Base-by-base conservation (phyloP, 176 grass and related monocot species). In the Triticum timopheevii region DNA sequence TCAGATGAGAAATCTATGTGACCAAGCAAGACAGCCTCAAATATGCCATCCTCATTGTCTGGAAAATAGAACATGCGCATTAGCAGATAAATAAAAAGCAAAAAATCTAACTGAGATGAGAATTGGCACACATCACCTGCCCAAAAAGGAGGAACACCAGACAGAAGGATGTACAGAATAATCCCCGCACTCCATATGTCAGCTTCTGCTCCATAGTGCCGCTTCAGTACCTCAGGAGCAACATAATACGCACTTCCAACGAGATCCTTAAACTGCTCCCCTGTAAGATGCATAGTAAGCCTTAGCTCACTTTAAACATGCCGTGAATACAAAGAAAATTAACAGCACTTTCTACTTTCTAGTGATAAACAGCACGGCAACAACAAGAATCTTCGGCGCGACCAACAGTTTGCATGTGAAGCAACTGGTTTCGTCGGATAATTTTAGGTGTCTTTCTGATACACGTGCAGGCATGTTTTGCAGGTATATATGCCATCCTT, bases 221-320 rank as follows among this genome's bases (percentile, higher is more conserved):
- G 82, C 79, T 90, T 92, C 54, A 99, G 80, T 19, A 99, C 97
- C 83, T 99, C 97, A 70, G 97, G 97, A 61, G 97, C 97, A 86
- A 99, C 97, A 91, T 99, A 99, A 83, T 99, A 99, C 1, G 94
- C 97, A 81, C 97, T 99, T 84, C 97, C 97, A 33, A 99, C 97
- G 65, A 99, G 88, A 91, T 99, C 97, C 88, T 96, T 96, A 85
- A 93, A 99, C 4, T 86, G 87, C 40, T 94, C 92, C 72, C 92
- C 94, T 99, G 83, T 76, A 94, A 69, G 59, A 81, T 80, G 19
- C 36, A 27, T 38, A 8, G 30, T 36, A 45, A 44, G 22, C 45
- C 23, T 39, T 71, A 58, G 82, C 34, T 86, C 65, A 73, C 15
- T 85, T 68, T 62, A 8, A 10, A 24, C 28, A 78, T 40, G 23